Evolutionary conservation across 768 basidiomycete genomes (phyloP).

Genomic region (Suillus fuscotomentosus): DNA sequence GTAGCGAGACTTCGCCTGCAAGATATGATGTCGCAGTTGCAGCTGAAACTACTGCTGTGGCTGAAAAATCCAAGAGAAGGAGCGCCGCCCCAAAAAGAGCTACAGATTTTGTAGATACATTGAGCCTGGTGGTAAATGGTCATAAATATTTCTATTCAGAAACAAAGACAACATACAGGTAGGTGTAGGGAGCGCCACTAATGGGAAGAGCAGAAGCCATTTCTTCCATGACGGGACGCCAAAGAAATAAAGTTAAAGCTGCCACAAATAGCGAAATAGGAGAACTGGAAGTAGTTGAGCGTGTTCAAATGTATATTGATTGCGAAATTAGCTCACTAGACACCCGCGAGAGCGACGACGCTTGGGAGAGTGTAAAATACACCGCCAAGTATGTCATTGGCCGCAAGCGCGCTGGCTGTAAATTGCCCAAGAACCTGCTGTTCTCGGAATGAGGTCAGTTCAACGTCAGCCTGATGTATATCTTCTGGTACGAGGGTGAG

Average conservation of each 20-base stretch:
- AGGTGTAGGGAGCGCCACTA: slow-evolving; percentile 70
- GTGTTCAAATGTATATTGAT: not conserved
- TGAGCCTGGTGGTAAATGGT: slow-evolving; percentile 40
- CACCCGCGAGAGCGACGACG: slow-evolving; percentile 54
- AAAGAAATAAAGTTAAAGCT: slow-evolving; percentile 60
- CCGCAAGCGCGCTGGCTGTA: slow-evolving; percentile 63
- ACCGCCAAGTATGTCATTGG: slow-evolving; percentile 65
- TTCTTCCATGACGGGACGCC: slow-evolving; percentile 76
- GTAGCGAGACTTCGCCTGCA: slow-evolving; percentile 56
- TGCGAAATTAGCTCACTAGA: slow-evolving; percentile 50
- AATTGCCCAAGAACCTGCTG: slow-evolving; percentile 56
- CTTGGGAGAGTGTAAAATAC: slow-evolving; percentile 71
- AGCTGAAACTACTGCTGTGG: slow-evolving; percentile 70
- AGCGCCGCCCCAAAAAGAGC: slow-evolving; percentile 66
- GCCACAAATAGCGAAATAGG: slow-evolving; percentile 69
- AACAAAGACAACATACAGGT: slow-evolving; percentile 43
- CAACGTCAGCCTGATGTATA: slow-evolving; percentile 29
- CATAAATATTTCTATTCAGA: not conserved
- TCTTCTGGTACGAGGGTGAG: slow-evolving; percentile 48
- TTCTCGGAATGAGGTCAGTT: slow-evolving; percentile 29
- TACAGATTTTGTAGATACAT: slow-evolving; percentile 60
- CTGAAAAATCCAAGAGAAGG: slow-evolving; percentile 68
- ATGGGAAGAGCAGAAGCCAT: slow-evolving; percentile 67
- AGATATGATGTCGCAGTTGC: slow-evolving; percentile 71
- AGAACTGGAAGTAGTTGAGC: slow-evolving; percentile 40